Percentiles rank a stretch among this genome's conserved stretches.
Evolutionary conservation across 495 filamentous ascomycete genomes (phyloP).

Genomic region (Neurospora sp.): DNA sequence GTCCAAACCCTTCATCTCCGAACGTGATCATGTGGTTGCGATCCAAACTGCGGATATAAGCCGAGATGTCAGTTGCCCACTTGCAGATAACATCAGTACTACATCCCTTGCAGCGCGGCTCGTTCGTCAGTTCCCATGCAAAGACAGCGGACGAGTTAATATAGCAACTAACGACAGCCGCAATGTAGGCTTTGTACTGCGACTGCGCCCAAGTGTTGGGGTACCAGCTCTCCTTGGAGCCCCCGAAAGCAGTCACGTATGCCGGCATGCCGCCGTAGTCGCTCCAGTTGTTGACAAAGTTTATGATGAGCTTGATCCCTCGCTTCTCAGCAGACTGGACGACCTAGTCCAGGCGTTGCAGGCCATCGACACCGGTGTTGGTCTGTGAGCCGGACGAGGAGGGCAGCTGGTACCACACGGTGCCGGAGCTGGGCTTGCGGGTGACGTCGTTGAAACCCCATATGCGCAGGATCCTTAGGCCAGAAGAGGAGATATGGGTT

Average conservation of each 20-base stretch:
- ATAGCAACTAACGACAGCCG: conserved; percentile 53
- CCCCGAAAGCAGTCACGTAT: conserved; percentile 55
- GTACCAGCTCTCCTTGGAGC: conserved; percentile 41
- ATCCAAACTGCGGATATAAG: conserved; percentile 57
- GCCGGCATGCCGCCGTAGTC: conserved; percentile 60
- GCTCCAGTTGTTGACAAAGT: conserved; percentile 49
- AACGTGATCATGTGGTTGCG: conserved; percentile 56
- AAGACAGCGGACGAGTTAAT: conserved; percentile 48
- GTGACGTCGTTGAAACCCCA: conserved; percentile 63
- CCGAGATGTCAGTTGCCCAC: conserved; percentile 50
- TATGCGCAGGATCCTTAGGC: conserved; percentile 57
- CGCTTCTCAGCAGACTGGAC: conserved; percentile 43
- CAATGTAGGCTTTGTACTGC: conserved; percentile 54
- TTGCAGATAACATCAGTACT: conserved; percentile 45
- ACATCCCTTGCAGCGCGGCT: conserved; percentile 57
- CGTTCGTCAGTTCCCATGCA: conserved; percentile 65
- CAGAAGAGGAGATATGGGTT: conserved; percentile 39
- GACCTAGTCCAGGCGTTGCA: conserved; percentile 53
- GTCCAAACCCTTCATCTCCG: conserved; percentile 49
- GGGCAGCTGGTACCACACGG: conserved; percentile 53
- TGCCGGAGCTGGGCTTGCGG: conserved; percentile 31
- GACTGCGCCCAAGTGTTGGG: conserved; percentile 43
- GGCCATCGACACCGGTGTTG: conserved; percentile 57
- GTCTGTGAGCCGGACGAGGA: conserved; percentile 44
- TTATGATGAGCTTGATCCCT: conserved; percentile 44